phyloP scores from a whole-genome alignment of 176 grass and related monocot species.

The Aegilops speltoides region DNA sequence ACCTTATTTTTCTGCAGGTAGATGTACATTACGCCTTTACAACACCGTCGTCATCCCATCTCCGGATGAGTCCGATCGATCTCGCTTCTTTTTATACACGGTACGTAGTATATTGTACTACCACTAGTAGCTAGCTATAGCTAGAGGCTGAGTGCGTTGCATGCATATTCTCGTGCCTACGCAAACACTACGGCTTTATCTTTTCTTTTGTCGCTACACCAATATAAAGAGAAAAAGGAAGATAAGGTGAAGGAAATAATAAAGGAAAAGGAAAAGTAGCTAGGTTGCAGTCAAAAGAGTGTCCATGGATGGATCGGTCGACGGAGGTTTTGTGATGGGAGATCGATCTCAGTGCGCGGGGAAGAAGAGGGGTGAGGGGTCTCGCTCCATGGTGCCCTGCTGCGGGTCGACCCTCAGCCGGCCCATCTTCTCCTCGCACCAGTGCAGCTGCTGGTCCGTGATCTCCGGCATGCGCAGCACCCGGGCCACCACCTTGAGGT shows the following conservation, averaged over 20 bases:
- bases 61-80: neutral
- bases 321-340: neutral
- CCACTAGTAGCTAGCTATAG: neutral
- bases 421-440: slow-evolving; percentile 97
- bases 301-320: neutral
- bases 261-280: neutral
- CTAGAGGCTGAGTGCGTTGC: slow-evolving; percentile 44
- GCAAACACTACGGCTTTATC: slow-evolving; percentile 48
- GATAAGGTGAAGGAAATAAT: neutral
- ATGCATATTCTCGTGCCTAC: slow-evolving; percentile 62
- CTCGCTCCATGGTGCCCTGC: slow-evolving; percentile 68
- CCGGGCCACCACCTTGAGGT: slow-evolving; percentile 78
- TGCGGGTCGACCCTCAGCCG: slow-evolving; percentile 53
- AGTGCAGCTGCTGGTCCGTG: slow-evolving; percentile 79
- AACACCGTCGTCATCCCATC: slow-evolving; percentile 20
- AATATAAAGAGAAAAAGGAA: neutral
- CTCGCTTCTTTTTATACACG: slow-evolving; percentile 37
- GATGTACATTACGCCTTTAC: slow-evolving; percentile 52
- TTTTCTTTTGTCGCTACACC: slow-evolving; percentile 34
- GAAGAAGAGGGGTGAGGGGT: slow-evolving; percentile 78
- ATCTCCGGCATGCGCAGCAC: slow-evolving; percentile 73
- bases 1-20: slow-evolving; percentile 36
- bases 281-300: slow-evolving; percentile 33
- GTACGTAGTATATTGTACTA: neutral
- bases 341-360: slow-evolving; percentile 57